These are phyloP conservation scores for Blastocystis sp. DNA, from an alignment of 352 stramenopile genomes.

Conservation along the genomic window DNA sequence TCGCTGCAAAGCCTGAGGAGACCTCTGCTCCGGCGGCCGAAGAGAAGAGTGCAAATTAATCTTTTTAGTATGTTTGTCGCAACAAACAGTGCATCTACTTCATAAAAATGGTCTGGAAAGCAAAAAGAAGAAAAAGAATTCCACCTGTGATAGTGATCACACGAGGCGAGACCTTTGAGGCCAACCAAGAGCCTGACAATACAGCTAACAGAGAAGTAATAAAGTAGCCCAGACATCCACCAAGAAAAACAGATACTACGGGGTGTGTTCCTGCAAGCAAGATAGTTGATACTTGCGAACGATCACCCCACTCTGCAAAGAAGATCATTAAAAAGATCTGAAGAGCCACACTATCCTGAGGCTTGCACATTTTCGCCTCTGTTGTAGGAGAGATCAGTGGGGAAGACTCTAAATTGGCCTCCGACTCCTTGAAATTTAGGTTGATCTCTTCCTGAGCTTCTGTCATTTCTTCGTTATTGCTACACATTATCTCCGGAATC, in stretches of 20 bases:
- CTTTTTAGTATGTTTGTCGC: neutral
- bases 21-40: neutral
- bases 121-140: neutral
- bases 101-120: conserved; percentile 4
- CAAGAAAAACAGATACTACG: neutral
- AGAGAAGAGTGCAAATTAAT: conserved; percentile 18
- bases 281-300: conserved; percentile 67
- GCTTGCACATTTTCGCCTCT: neutral
- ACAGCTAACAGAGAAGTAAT: conserved; percentile 9
- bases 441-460: conserved; percentile 23
- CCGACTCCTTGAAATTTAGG: neutral
- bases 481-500: neutral
- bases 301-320: conserved; percentile 77
- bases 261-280: conserved; percentile 16
- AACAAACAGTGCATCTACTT: neutral
- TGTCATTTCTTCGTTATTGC: neutral
- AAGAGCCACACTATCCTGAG: conserved; percentile 1
- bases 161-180: neutral
- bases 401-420: neutral
- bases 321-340: conserved; percentile 76
- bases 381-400: neutral
- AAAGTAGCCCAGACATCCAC: conserved; percentile 12
- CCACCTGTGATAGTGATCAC: neutral
- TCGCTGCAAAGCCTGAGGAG: conserved; percentile 67
- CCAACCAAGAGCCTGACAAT: neutral